Conservation (phyloP, 2,329 filamentous ascomycete genomes). For the Aureobasidium melanogenum region DNA sequence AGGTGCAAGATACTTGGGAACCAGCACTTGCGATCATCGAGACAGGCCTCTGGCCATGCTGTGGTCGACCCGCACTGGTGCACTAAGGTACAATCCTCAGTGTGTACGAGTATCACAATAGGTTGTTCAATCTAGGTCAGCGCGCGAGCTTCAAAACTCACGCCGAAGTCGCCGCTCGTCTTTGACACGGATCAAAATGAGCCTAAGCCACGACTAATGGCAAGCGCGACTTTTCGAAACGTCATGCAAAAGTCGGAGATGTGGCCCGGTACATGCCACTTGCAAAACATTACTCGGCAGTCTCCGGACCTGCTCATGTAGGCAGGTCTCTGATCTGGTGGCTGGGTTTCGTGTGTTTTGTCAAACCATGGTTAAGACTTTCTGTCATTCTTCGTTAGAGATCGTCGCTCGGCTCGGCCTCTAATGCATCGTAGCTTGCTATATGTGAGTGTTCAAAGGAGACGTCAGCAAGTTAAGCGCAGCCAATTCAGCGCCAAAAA, state of each 20-base stretch:
- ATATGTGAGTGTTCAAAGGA: background rate
- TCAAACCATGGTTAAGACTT: background rate
- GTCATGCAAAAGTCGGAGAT: background rate
- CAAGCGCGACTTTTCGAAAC: background rate
- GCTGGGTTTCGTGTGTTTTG: background rate
- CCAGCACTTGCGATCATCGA: background rate
- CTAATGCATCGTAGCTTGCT: background rate
- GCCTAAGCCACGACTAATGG: background rate
- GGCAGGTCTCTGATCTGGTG: background rate
- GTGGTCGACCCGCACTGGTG: background rate
- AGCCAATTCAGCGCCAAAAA: conserved; percentile 4
- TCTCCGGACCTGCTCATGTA: background rate
- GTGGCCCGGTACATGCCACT: background rate
- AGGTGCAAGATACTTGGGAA: conserved; percentile 7
- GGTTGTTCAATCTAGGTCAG: background rate
- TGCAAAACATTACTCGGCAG: background rate
- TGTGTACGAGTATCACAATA: background rate
- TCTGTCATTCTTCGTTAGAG: background rate
- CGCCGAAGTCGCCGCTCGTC: background rate
- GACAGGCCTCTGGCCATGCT: background rate
- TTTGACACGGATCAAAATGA: background rate
- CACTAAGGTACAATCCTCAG: background rate
- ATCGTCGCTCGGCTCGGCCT: background rate
- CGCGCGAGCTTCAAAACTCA: background rate
- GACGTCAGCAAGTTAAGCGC: conserved; percentile 6